Evolutionary conservation across 1,139 yeast genomes (phyloP).

Genomic region (Sugiyamaella paludigena): DNA sequence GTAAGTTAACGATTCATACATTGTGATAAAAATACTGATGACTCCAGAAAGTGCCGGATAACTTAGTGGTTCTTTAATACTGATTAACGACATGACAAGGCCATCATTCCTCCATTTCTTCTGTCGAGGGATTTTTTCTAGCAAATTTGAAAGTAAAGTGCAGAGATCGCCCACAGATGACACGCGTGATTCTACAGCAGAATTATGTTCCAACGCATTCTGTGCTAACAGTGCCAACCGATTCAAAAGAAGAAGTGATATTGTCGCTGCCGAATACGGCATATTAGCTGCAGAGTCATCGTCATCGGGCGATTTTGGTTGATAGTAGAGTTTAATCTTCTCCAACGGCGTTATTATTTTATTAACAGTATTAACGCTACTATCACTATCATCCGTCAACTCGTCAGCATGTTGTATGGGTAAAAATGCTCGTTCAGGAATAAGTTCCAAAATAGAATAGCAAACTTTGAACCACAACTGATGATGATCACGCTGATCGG

Average conservation of each 20-base stretch:
- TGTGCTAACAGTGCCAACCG: slow-evolving; percentile 39
- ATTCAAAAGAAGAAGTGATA: slow-evolving; percentile 45
- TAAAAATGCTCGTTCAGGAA: slow-evolving; percentile 59
- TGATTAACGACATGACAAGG: slow-evolving; percentile 39
- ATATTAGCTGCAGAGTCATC: slow-evolving; percentile 30
- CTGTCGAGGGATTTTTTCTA: slow-evolving; percentile 50
- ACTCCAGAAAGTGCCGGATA: slow-evolving; percentile 45
- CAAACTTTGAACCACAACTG: slow-evolving; percentile 23
- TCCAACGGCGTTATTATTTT: slow-evolving; percentile 23
- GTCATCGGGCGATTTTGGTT: slow-evolving; percentile 22
- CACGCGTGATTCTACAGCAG: neutral
- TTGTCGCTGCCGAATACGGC: slow-evolving; percentile 48
- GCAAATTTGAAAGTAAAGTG: slow-evolving; percentile 44
- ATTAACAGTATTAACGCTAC: neutral
- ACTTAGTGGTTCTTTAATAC: slow-evolving; percentile 24
- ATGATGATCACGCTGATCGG: slow-evolving; percentile 4
- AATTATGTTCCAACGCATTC: neutral
- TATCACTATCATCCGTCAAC: slow-evolving; percentile 20
- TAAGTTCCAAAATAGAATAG: slow-evolving; percentile 41
- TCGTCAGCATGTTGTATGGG: slow-evolving; percentile 45
- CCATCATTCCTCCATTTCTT: slow-evolving; percentile 35
- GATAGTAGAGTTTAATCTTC: slow-evolving; percentile 38
- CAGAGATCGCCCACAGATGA: slow-evolving; percentile 35
- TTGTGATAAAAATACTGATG: slow-evolving; percentile 45
- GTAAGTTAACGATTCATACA: slow-evolving; percentile 31